Evolutionary conservation across 495 filamentous ascomycete genomes (phyloP).

Genomic region (Penicillium mononematosum): DNA sequence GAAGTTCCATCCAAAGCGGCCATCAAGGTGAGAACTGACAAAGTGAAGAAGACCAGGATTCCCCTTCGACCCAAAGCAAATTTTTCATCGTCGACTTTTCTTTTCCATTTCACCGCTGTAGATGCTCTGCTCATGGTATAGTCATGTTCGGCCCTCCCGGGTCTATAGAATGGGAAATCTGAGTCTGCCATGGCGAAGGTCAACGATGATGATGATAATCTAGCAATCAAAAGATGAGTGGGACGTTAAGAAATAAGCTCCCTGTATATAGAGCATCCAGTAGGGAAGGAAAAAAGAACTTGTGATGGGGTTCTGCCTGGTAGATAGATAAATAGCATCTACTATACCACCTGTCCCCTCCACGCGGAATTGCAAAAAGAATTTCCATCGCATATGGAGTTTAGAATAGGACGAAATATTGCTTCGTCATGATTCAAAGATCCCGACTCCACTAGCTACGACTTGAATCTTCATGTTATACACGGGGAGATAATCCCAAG

Average conservation of each 20-base stretch:
- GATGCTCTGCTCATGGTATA: constrained; percentile 12
- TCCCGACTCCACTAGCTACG: neutral
- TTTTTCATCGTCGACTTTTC: constrained; percentile 11
- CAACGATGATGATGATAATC: neutral
- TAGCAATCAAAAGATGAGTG: neutral
- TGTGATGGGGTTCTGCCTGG: neutral
- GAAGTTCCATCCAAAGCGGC: constrained; percentile 74
- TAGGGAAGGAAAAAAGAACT: neutral
- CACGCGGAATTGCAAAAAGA: constrained; percentile 1
- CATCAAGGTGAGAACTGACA: constrained; percentile 62
- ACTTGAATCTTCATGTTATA: neutral
- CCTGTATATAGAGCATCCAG: neutral
- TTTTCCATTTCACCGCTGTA: constrained; percentile 1
- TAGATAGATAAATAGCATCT: constrained; percentile 2
- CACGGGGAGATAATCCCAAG: neutral
- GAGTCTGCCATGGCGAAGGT: constrained; percentile 7
- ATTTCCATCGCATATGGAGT: neutral
- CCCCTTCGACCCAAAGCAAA: constrained; percentile 30
- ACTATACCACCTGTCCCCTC: neutral
- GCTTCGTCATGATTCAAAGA: neutral
- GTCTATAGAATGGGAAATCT: constrained; percentile 14
- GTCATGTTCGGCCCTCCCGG: constrained; percentile 7
- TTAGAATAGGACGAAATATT: constrained; percentile 12
- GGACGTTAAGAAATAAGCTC: no score
- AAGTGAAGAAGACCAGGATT: constrained; percentile 40